Evolutionary conservation across 192 early-diverging fungal genomes (phyloP).

Genomic region (Mortierella alpina): DNA sequence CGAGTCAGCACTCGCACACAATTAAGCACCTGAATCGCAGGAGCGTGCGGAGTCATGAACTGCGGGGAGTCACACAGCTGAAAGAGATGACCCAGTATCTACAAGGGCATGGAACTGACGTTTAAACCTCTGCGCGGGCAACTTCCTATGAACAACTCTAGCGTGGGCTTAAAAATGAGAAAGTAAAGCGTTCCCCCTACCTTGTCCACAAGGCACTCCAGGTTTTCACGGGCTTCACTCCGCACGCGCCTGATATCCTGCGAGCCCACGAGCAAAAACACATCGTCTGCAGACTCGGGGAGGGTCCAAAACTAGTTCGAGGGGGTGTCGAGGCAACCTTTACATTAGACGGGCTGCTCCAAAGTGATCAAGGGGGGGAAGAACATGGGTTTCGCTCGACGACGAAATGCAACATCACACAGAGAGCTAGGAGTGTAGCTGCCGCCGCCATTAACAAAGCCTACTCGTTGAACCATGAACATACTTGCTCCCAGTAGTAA

Average conservation of each 20-base stretch:
- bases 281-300: slow-evolving; percentile 81
- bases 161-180: no score
- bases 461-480: slow-evolving; percentile 12
- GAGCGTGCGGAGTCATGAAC: slow-evolving; percentile 62
- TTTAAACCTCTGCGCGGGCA: not conserved
- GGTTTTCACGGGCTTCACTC: slow-evolving; percentile 80
- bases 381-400: no score
- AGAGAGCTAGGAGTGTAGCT: no score
- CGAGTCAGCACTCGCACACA: slow-evolving; percentile 87
- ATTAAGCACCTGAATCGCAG: slow-evolving; percentile 77
- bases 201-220: slow-evolving; percentile 80
- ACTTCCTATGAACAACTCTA: not conserved
- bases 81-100: slow-evolving; percentile 65
- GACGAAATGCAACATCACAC: no score
- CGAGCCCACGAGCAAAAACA: slow-evolving; percentile 86
- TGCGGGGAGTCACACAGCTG: slow-evolving; percentile 61
- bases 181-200: slow-evolving; percentile 42
- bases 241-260: slow-evolving; percentile 85
- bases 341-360: no score
- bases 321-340: not conserved
- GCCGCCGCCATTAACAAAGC: not conserved
- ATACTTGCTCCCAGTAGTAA: slow-evolving; percentile 62
- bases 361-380: slow-evolving; percentile 27
- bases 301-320: slow-evolving; percentile 77
- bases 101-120: not conserved